Evolutionary conservation across 164 flowering plant genomes (phyloP).

Genomic region (Paratinospora sagittata): DNA sequence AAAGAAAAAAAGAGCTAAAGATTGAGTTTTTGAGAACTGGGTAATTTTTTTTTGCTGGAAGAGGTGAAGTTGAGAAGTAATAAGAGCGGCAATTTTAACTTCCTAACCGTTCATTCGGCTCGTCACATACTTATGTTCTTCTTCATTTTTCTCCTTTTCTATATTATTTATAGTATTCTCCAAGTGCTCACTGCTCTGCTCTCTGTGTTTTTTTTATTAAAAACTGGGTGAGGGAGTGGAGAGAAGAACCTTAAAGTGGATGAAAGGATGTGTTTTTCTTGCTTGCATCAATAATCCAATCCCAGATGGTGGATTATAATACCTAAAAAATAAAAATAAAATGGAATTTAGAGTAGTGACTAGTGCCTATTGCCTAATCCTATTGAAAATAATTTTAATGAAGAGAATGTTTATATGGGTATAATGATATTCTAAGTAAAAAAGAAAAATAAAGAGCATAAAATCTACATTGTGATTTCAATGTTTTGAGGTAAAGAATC

Average conservation of each 20-base stretch:
- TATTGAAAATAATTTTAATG: neutral
- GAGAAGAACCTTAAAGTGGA: slow-evolving; percentile 5
- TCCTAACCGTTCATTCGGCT: slow-evolving; percentile 27
- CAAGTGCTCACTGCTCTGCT: too few relatives aligned
- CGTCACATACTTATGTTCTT: neutral
- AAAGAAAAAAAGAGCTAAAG: slow-evolving; percentile 10
- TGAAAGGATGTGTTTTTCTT: slow-evolving; percentile 15
- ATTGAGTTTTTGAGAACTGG: slow-evolving; percentile 7
- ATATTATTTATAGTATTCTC: neutral
- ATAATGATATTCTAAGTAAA: neutral
- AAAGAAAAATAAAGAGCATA: neutral
- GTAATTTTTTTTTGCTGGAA: neutral
- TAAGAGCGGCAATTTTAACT: slow-evolving; percentile 26
- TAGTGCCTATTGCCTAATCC: neutral
- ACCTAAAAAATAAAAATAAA: neutral
- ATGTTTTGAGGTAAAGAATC: too few relatives aligned
- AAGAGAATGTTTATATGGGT: neutral
- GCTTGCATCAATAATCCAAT: slow-evolving; percentile 2
- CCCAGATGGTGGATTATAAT: neutral
- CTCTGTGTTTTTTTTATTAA: too few relatives aligned
- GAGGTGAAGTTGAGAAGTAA: slow-evolving; percentile 21
- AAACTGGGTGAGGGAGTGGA: slow-evolving; percentile 3
- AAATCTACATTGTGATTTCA: neutral
- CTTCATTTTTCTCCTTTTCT: neutral
- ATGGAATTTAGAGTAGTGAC: neutral